Percentiles rank a stretch among this genome's conserved stretches.
Evolutionary conservation across 108 stramenopile genomes (phyloP).

Genomic region (Pseudonitzschia multiseries): DNA sequence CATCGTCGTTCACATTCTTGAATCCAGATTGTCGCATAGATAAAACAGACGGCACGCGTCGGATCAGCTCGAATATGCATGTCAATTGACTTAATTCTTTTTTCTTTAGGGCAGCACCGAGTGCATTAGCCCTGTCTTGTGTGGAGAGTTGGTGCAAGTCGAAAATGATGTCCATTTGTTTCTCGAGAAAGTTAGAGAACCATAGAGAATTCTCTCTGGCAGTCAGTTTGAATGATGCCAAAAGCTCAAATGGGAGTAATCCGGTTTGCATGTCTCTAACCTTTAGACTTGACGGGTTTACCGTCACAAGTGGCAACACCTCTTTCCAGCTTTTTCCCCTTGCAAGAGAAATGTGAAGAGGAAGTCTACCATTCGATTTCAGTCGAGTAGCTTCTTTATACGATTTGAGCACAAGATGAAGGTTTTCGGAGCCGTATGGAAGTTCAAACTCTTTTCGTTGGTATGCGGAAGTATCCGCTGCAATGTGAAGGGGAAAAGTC

Average conservation of each 20-base stretch:
- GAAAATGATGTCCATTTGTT: slow-evolving; percentile 19
- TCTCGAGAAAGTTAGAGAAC: slow-evolving; percentile 18
- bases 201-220: slow-evolving; percentile 15
- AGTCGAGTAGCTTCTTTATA: slow-evolving; percentile 22
- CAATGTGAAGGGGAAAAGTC: slow-evolving; percentile 38
- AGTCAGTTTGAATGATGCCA: slow-evolving; percentile 24
- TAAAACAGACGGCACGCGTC: background rate
- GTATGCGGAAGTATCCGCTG: slow-evolving; percentile 26
- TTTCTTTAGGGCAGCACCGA: background rate
- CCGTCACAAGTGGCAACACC: slow-evolving; percentile 17
- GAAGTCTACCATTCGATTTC: slow-evolving; percentile 30
- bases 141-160: slow-evolving; percentile 16
- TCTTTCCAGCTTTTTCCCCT: slow-evolving; percentile 37
- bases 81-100: slow-evolving; percentile 15
- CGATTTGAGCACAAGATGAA: slow-evolving; percentile 48
- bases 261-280: slow-evolving; percentile 22
- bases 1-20: background rate
- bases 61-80: slow-evolving; percentile 18
- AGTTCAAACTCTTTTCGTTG: slow-evolving; percentile 31
- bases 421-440: slow-evolving; percentile 15
- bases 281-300: slow-evolving; percentile 19
- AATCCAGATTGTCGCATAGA: background rate
- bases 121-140: slow-evolving; percentile 18
- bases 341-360: slow-evolving; percentile 29
- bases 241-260: slow-evolving; percentile 28